Conservation (phyloP, 768 basidiomycete genomes). For the Crepidotus variabilis region DNA sequence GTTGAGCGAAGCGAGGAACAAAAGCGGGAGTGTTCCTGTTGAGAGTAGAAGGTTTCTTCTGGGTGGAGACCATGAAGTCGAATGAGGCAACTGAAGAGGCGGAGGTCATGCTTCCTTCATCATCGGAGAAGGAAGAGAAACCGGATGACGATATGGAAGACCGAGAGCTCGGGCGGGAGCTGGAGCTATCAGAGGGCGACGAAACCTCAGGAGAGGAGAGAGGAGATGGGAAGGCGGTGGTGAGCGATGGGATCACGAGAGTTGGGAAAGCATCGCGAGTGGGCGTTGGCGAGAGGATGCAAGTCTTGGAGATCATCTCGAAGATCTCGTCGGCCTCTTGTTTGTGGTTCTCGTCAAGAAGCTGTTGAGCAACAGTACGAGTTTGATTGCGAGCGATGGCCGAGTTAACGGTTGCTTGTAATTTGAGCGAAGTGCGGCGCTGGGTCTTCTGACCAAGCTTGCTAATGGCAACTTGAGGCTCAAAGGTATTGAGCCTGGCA, state of each 20-base stretch:
- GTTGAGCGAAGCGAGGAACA: constrained; percentile 7
- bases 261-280: constrained; percentile 25
- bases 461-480: constrained; percentile 25
- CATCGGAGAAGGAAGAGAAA: constrained; percentile 22
- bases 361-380: constrained; percentile 30
- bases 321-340: constrained; percentile 33
- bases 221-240: constrained; percentile 15
- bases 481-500: constrained; percentile 11
- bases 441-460: constrained; percentile 20
- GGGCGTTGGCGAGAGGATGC: constrained; percentile 31
- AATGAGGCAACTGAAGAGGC: constrained; percentile 26
- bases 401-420: constrained; percentile 17
- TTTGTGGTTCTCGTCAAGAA: constrained; percentile 27
- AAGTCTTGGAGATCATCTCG: constrained; percentile 28
- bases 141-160: constrained; percentile 30
- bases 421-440: constrained; percentile 9
- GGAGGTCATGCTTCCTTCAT: constrained; percentile 29
- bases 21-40: constrained; percentile 10
- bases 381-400: constrained; percentile 17
- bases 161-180: constrained; percentile 38
- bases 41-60: constrained; percentile 4
- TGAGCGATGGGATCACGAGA: constrained; percentile 9
- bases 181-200: constrained; percentile 21
- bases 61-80: constrained; percentile 17
- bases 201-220: constrained; percentile 19